These are phyloP conservation scores for Haematococcus lacustris DNA, from an alignment of 139 green algal species.

Conservation along the genomic window DNA sequence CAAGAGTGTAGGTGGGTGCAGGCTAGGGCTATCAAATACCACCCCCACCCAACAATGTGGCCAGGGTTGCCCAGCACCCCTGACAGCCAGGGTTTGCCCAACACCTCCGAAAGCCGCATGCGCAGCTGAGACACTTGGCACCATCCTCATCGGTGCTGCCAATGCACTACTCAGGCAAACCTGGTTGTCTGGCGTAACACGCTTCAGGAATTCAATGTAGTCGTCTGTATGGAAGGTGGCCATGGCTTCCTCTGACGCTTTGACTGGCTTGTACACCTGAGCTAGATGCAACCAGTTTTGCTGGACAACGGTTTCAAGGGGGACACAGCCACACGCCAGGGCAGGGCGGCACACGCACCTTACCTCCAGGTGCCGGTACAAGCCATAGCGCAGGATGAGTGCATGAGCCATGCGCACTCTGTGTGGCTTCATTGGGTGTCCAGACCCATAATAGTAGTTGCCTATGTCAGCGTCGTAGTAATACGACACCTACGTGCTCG, in stretches of 20 bases:
- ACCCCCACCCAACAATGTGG: too few species aligned
- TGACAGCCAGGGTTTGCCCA: too few species aligned
- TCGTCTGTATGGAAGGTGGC: slow-evolving; percentile 80
- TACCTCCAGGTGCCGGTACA: slow-evolving; percentile 84
- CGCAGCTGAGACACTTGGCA: slow-evolving; percentile 2
- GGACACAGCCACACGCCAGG: background rate
- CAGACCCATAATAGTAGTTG: slow-evolving; percentile 90
- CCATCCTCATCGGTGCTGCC: background rate
- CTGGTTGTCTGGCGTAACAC: slow-evolving; percentile 62
- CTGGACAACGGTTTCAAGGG: too few species aligned
- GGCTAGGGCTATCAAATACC: too few species aligned
- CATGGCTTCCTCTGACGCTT: too few species aligned
- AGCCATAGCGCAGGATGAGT: slow-evolving; percentile 68
- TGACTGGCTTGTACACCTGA: too few species aligned
- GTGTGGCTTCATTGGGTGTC: slow-evolving; percentile 91
- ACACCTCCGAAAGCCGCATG: too few species aligned
- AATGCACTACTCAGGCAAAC: slow-evolving; percentile 1
- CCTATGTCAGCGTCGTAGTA: slow-evolving; percentile 72
- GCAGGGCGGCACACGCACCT: background rate
- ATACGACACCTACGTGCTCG: background rate
- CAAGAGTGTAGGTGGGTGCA: too few species aligned
- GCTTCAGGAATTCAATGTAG: slow-evolving; percentile 78
- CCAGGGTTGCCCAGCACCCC: too few species aligned
- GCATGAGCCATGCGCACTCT: slow-evolving; percentile 43
- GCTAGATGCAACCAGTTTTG: too few species aligned